Base-by-base conservation (phyloP, 2,329 filamentous ascomycete genomes). In the Venturia pyrina region DNA sequence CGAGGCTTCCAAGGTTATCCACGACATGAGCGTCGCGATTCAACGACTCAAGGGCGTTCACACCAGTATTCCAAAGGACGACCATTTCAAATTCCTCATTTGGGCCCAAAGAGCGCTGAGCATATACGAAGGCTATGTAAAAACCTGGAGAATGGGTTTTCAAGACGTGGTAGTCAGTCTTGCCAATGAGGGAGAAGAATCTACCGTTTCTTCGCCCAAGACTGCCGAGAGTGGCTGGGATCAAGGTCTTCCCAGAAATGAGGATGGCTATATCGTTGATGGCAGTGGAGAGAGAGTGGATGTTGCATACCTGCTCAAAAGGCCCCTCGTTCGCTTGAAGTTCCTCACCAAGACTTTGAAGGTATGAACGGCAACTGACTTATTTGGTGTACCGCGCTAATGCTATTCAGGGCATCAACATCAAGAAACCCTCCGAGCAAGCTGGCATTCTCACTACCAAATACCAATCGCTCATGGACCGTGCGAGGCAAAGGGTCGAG, bases 121-220 rank as follows among this genome's bases (percentile, higher is more conserved):
- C 65, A 84, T 93, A 11, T 99, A 99, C 74, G 82, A 87, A 68
- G 88, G 91, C 72, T 99, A 98, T 74, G 82, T 98, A 41, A 86
- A 87, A 72, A 87, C 89, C 8, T 99, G 95, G 95, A 85, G 92
- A 40, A 83, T 98, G 61, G 95, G 95, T 0, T 99, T 98, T 75
- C 90, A 96, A 72, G 93, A 96, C 73, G 86, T 99, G 24, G 87
- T 98, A 62, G 91, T 99, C 71, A 98, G 96, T 73, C 85, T 98
- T 43, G 92, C 91, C 1, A 90, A 91, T 8, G 85, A 86, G 5
- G 85, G 88, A 43, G 85, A 88, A 61, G 81, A 86, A 19, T 67
- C 69, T 15, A 71, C 74, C 84, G 78, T 85, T 84, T 68, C 81
- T 56, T 73, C 72, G 11, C 72, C 73, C 15, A 76, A 72, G 65